Conservation (phyloP, 768 basidiomycete genomes). For the Boletellus sp. region DNA sequence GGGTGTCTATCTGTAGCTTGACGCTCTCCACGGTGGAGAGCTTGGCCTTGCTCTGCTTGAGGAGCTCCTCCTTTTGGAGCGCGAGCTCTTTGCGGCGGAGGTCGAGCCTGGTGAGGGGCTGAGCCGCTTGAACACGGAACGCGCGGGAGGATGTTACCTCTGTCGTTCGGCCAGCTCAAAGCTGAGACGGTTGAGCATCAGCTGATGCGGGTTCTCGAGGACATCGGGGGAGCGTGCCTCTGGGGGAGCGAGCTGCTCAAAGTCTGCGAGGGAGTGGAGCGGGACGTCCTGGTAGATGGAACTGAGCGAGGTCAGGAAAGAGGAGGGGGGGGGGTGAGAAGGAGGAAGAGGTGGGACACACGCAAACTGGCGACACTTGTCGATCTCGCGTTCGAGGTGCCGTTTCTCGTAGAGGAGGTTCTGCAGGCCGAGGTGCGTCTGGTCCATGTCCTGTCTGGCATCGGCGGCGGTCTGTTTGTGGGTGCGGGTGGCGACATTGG, state of each 20-base stretch:
- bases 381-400: conserved; percentile 87
- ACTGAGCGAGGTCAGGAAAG: conserved; percentile 37
- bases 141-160: conserved; percentile 46
- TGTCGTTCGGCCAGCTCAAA: conserved; percentile 88
- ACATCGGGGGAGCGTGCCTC: conserved; percentile 61
- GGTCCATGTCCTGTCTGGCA: conserved; percentile 85
- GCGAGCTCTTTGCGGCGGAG: conserved; percentile 63
- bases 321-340: neutral
- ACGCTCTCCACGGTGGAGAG: conserved; percentile 69
- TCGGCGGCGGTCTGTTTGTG: conserved; percentile 71
- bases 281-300: conserved; percentile 88
- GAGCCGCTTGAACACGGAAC: conserved; percentile 4
- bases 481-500: conserved; percentile 64
- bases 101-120: conserved; percentile 54
- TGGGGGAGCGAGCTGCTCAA: conserved; percentile 62
- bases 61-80: conserved; percentile 70
- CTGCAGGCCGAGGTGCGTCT: conserved; percentile 80
- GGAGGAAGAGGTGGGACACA: conserved; percentile 37
- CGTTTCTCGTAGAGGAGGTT: conserved; percentile 87
- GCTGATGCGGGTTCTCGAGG: conserved; percentile 68
- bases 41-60: conserved; percentile 78
- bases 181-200: conserved; percentile 83
- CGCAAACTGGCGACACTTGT: conserved; percentile 91
- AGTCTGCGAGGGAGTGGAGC: conserved; percentile 67
- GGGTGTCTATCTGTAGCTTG: conserved; percentile 70